phyloP scores from a whole-genome alignment of 2,329 filamentous ascomycete genomes.

The Aspergillus floridensis region DNA sequence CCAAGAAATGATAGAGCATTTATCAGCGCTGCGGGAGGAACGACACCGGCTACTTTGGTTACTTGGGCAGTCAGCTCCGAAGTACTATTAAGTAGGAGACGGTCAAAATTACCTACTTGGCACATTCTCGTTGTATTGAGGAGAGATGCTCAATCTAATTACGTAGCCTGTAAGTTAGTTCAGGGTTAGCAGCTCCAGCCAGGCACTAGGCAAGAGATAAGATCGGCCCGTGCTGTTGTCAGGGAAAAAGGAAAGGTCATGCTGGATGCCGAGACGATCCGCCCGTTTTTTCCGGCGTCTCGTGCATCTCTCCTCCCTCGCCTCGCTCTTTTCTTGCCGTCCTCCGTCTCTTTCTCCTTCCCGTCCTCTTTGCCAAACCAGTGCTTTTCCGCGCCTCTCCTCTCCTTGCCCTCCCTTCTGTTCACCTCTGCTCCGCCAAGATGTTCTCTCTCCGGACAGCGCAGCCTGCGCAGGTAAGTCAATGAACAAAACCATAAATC shows the following conservation, averaged over 20 bases:
- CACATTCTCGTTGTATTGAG: no score
- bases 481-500: not conserved
- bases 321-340: slow-evolving; percentile 9
- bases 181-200: not conserved
- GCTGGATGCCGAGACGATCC: slow-evolving; percentile 35
- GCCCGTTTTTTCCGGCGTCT: slow-evolving; percentile 33
- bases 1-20: no score
- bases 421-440: slow-evolving; percentile 22
- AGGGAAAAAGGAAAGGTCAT: slow-evolving; percentile 3
- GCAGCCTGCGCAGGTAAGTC: slow-evolving; percentile 42
- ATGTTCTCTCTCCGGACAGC: slow-evolving; percentile 44
- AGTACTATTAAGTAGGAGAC: no score
- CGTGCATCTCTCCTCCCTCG: slow-evolving; percentile 10
- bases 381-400: slow-evolving; percentile 6
- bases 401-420: slow-evolving; percentile 14
- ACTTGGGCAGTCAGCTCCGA: no score
- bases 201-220: slow-evolving; percentile 16
- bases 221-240: slow-evolving; percentile 20
- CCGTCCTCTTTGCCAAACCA: slow-evolving; percentile 5
- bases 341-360: slow-evolving; percentile 8
- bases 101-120: no score
- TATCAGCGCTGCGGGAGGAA: no score
- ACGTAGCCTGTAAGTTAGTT: not conserved
- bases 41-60: no score
- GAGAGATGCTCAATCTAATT: not conserved